Base-by-base conservation (phyloP, 2,329 filamentous ascomycete species). In the Stylonectria norvegica region DNA sequence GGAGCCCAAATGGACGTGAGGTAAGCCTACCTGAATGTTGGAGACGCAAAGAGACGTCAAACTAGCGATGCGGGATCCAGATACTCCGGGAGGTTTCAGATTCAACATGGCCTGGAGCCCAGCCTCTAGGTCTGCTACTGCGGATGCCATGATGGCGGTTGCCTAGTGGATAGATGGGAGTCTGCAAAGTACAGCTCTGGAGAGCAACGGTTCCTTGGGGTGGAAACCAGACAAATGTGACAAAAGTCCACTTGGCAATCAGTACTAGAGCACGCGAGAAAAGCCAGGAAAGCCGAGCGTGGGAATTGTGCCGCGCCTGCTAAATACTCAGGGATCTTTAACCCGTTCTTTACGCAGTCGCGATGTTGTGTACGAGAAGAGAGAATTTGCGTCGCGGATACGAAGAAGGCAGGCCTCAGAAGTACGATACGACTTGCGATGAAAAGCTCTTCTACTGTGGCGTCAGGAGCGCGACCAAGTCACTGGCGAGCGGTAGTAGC, bases 41-140 rank as follows among this genome's bases (percentile, higher is more conserved):
- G 81, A 81, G 47, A 89, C 85, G 71, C 91, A 96, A 30, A 97
- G 81, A 20, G 81, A 75, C 15, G 91, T 97, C 68, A 98, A 81
- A 63, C 82, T 81, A 57, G 79, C 80, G 67, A 98, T 95, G 69
- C 93, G 91, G 53, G 88, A 89, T 56, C 89, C 90, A 48, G 90
- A 95, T 43, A 96, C 89, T 63, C 93, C 93, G 38, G 93, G 93
- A 31, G 93, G 85, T 70, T 95, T 97, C 61, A 96, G 75, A 53
- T 78, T 77, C 60, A 91, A 85, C 83, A 98, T 90, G 61, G 86
- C 90, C 73, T 93, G 88, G 63, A 98, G 80, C 68, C 86, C 85
- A 60, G 82, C 77, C 70, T 95, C 91, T 70, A 98, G 74, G 66
- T 97, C 90, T 72, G 86, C 82, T 79, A 95, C 85, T 69, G 87